phyloP scores from a whole-genome alignment of 768 basidiomycete genomes.

The Lentinula detonsa region DNA sequence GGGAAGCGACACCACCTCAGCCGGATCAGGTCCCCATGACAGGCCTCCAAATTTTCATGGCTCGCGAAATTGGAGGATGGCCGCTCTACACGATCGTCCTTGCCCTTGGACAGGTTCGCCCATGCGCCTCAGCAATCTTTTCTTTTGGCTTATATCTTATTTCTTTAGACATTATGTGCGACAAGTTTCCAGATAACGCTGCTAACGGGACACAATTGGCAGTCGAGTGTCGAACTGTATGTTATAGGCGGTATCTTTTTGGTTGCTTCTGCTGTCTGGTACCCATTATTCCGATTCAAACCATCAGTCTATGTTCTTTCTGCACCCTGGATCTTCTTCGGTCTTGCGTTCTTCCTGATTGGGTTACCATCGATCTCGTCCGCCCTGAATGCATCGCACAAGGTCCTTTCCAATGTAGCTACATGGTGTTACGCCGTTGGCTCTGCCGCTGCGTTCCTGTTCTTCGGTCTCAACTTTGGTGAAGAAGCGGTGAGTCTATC shows the following conservation, averaged over 20 bases:
- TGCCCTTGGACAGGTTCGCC: constrained; percentile 68
- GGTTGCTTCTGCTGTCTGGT: constrained; percentile 84
- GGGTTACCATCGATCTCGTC: constrained; percentile 74
- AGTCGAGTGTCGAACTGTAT: constrained; percentile 76
- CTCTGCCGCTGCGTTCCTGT: constrained; percentile 89
- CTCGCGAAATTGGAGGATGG: constrained; percentile 79
- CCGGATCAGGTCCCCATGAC: constrained; percentile 81
- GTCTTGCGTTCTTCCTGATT: constrained; percentile 86
- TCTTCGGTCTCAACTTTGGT: constrained; percentile 96
- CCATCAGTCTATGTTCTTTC: constrained; percentile 87
- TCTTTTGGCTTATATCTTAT: background rate
- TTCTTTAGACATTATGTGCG: constrained; percentile 68
- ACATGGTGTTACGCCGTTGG: constrained; percentile 92
- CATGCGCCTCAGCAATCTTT: background rate
- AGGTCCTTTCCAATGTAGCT: constrained; percentile 65
- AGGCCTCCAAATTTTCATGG: constrained; percentile 76
- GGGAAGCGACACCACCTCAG: constrained; percentile 33
- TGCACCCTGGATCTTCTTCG: constrained; percentile 89
- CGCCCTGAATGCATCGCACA: constrained; percentile 54
- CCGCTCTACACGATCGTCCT: constrained; percentile 90
- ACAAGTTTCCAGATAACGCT: constrained; percentile 97
- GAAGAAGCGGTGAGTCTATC: constrained; percentile 76
- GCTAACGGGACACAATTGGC: constrained; percentile 83
- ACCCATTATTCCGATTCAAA: constrained; percentile 80
- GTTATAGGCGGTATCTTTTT: constrained; percentile 89